Evolutionary conservation across 1,284 basidiomycete species (phyloP), one percentile per base, ranked within the genome.

Genomic region (Meira miltonrushii): DNA sequence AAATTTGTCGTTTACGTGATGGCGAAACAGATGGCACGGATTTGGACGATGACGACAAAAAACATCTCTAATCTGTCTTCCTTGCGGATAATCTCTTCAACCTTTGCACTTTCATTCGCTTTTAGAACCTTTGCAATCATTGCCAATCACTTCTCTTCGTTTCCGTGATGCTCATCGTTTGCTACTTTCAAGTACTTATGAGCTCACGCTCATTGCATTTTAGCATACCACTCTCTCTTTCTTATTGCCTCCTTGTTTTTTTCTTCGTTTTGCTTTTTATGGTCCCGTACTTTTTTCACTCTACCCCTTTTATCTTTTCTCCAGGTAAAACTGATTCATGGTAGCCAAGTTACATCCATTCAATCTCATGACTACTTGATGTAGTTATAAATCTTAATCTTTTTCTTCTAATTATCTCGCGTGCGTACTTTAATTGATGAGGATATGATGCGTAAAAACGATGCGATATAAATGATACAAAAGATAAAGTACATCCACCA

Each of bases 1-100:
- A 55, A 21, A 37, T 48, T 33, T 54, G 58, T 52, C 15, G 48
- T 28, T 12, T 46, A 40, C 39, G 58, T 15, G 39, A 55, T 13
- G 57, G 15, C 15, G 50, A 57, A 19, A 40, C 33, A 5, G 40
- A 58, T 17, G 56, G 53, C 50, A 71, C 87, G 87, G 57, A 88
- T 87, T 69, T 62, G 41, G 54, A 55, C 41, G 50, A 55, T 19
- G 54, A 55, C 6, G 54, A 55, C 17, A 23, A 55, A 50, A 4
- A 5, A 25, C 21, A n/a, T 37, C 21, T 4, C n/a, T 21, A 25
- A 25, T 50, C 3, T 50, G 10, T 50, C 47, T 25, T 37, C n/a
- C 9, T 44, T 25, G n/a, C 13, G n/a, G 21, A 15, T 21, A 3
- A 25, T 50, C 47, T 17, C 21, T 50, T 50, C 47, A 15, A 3